Conservation (phyloP, 306 rosid species). For the Cicer cuneatum region DNA sequence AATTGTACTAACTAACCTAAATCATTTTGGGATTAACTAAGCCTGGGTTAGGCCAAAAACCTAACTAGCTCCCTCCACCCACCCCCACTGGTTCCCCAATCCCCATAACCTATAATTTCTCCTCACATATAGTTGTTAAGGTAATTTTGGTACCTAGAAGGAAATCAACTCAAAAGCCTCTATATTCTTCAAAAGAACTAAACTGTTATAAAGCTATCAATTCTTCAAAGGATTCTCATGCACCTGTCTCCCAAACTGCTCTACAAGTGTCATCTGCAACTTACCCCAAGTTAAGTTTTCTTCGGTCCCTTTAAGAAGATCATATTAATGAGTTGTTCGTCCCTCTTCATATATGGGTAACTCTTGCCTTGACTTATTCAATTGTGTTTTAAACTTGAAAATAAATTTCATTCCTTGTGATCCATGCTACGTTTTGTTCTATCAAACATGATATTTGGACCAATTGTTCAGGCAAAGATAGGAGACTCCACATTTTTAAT, state of each 20-base stretch:
- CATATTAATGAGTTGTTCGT: background rate
- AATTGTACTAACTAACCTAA: background rate
- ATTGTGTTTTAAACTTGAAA: slow-evolving; percentile 2
- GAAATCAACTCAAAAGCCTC: background rate
- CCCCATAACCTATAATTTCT: background rate
- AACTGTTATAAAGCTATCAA: background rate
- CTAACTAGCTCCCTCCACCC: background rate
- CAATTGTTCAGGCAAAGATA: background rate
- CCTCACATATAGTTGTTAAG: background rate
- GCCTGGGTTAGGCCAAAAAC: background rate
- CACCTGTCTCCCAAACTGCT: background rate
- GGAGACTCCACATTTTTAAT: background rate
- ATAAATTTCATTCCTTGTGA: background rate
- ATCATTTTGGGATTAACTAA: background rate
- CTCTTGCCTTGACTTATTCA: background rate
- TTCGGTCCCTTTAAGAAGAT: background rate
- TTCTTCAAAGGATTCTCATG: background rate
- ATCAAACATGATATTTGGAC: slow-evolving; percentile 15
- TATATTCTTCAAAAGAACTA: background rate
- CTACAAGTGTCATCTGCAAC: background rate
- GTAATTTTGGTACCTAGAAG: background rate
- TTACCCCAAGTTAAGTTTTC: background rate
- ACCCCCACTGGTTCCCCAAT: background rate
- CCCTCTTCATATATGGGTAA: background rate
- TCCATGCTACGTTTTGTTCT: background rate